These are phyloP conservation scores for Didymella pomorum DNA, from an alignment of 2,329 filamentous ascomycete species.

Conservation along the genomic window DNA sequence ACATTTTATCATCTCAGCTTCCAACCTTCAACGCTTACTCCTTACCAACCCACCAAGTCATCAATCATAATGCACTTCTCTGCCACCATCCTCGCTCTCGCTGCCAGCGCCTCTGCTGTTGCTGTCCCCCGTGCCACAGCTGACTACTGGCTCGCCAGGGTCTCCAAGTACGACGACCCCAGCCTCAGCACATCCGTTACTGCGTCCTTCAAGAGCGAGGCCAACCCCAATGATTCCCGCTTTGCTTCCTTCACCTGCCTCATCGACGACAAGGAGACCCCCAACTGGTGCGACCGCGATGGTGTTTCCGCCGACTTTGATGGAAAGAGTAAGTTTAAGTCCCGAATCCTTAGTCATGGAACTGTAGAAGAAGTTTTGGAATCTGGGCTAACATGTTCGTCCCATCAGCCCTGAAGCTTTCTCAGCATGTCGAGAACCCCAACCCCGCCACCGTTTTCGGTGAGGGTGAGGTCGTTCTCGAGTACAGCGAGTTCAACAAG, in stretches of 20 bases:
- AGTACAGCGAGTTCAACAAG: constrained; percentile 1
- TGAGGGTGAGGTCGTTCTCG: constrained; percentile 2
- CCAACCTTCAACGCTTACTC: neutral
- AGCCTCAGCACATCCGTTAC: neutral
- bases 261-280: neutral
- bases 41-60: neutral
- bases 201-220: neutral
- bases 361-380: neutral
- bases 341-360: neutral
- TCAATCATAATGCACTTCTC: constrained; percentile 10
- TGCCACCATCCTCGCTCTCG: constrained; percentile 6
- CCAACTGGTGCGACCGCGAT: constrained; percentile 7
- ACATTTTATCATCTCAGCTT: neutral
- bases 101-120: constrained; percentile 10
- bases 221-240: constrained; percentile 8
- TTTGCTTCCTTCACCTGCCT: constrained; percentile 4
- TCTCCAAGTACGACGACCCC: neutral
- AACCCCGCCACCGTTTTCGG: constrained; percentile 4
- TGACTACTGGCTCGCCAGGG: neutral
- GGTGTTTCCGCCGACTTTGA: constrained; percentile 2
- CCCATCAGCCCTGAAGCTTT: constrained; percentile 5
- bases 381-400: constrained; percentile 1
- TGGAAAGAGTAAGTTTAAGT: constrained; percentile 9
- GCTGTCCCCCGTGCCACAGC: constrained; percentile 2
- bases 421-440: constrained; percentile 5